phyloP scores from a whole-genome alignment of 257 asterid species.

The Rauvolfia tetraphylla region DNA sequence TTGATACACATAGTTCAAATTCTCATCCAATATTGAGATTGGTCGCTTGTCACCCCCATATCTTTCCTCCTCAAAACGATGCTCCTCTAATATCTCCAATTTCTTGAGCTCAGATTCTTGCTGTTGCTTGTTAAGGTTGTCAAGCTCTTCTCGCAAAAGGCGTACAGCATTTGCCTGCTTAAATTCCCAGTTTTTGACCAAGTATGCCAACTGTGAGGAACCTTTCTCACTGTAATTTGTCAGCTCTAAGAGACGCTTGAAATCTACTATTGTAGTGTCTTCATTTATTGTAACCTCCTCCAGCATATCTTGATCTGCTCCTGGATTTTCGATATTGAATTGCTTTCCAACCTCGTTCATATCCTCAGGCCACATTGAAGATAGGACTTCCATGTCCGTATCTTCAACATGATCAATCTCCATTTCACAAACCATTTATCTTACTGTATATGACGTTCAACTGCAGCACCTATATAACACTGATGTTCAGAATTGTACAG shows the following conservation, averaged over 20 bases:
- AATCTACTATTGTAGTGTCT: slow-evolving; percentile 70
- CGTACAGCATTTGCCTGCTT: slow-evolving; percentile 79
- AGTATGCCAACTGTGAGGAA: slow-evolving; percentile 64
- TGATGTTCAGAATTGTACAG: not conserved
- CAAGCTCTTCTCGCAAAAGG: slow-evolving; percentile 78
- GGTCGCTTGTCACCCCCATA: slow-evolving; percentile 83
- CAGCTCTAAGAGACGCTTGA: slow-evolving; percentile 68
- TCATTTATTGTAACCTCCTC: slow-evolving; percentile 65
- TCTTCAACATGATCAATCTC: slow-evolving; percentile 60
- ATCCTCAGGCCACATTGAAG: slow-evolving; percentile 97
- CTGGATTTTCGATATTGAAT: slow-evolving; percentile 74
- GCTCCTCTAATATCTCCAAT: slow-evolving; percentile 77
- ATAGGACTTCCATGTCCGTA: slow-evolving; percentile 69
- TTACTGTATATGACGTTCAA: slow-evolving; percentile 14
- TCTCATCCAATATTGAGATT: slow-evolving; percentile 67
- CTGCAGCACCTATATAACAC: not conserved
- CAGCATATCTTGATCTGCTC: slow-evolving; percentile 77
- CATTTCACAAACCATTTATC: slow-evolving; percentile 54
- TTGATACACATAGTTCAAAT: slow-evolving; percentile 48
- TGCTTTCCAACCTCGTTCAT: slow-evolving; percentile 76
- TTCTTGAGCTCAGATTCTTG: slow-evolving; percentile 85
- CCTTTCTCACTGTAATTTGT: slow-evolving; percentile 77
- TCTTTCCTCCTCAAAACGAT: slow-evolving; percentile 67
- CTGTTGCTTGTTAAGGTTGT: slow-evolving; percentile 74
- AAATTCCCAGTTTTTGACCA: slow-evolving; percentile 82